phyloP scores from a whole-genome alignment of 345 rosid genomes.

The Boechera retrofracta region DNA sequence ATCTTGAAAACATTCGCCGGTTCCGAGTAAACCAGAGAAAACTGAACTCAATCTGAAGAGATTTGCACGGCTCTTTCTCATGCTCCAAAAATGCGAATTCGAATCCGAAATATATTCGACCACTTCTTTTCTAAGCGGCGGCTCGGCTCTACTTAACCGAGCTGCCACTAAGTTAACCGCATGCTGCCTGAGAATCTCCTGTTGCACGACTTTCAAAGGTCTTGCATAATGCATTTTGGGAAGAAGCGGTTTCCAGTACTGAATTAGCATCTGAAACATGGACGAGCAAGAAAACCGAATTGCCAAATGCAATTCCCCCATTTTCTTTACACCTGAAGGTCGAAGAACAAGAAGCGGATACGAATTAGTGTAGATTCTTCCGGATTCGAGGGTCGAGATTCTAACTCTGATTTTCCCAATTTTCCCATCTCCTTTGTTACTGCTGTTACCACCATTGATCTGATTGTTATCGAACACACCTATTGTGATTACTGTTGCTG shows the following conservation, averaged over 20 bases:
- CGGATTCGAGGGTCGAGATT: slow-evolving; percentile 83
- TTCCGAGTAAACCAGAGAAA: slow-evolving; percentile 62
- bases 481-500: slow-evolving; percentile 82
- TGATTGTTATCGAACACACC: slow-evolving; percentile 91
- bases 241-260: slow-evolving; percentile 72
- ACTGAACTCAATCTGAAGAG: slow-evolving; percentile 71
- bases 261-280: slow-evolving; percentile 56
- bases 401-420: slow-evolving; percentile 87
- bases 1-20: slow-evolving; percentile 81
- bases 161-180: slow-evolving; percentile 80
- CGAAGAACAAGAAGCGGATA: slow-evolving; percentile 86
- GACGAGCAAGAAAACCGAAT: slow-evolving; percentile 82
- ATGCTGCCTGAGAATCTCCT: slow-evolving; percentile 74
- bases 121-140: slow-evolving; percentile 83
- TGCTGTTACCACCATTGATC: slow-evolving; percentile 48
- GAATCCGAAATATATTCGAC: slow-evolving; percentile 91
- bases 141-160: slow-evolving; percentile 85
- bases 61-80: slow-evolving; percentile 96
- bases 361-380: slow-evolving; percentile 76
- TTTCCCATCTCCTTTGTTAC: slow-evolving; percentile 54
- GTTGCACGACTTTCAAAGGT: slow-evolving; percentile 78
- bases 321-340: slow-evolving; percentile 86
- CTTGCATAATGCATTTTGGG: slow-evolving; percentile 89
- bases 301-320: slow-evolving; percentile 92
- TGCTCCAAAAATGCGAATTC: slow-evolving; percentile 91